Conservation (phyloP, 139 green algal species). For the Microglena sp. region DNA sequence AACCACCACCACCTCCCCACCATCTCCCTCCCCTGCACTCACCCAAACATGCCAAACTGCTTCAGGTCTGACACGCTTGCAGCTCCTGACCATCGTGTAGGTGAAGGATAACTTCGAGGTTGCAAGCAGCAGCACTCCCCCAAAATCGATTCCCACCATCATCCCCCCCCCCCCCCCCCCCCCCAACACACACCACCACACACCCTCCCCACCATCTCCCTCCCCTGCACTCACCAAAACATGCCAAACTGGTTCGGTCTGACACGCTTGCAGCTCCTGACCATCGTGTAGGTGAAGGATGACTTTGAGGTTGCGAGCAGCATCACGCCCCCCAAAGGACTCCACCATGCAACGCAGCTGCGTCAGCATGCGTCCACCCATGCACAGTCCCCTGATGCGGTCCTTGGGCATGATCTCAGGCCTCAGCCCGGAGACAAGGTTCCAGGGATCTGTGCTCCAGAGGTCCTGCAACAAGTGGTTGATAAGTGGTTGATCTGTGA, state of each 20-base stretch:
- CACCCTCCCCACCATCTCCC: background rate
- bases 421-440: background rate
- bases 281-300: conserved; percentile 24
- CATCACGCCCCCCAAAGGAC: conserved; percentile 9
- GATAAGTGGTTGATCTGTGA: background rate
- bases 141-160: background rate
- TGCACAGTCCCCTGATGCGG: conserved; percentile 14
- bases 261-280: conserved; percentile 22
- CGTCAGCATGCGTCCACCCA: conserved; percentile 18
- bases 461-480: background rate
- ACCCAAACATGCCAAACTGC: too few species aligned
- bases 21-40: too few species aligned
- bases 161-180: too few species aligned
- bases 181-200: background rate
- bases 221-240: background rate
- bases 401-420: conserved; percentile 3
- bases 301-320: conserved; percentile 12
- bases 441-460: conserved; percentile 6
- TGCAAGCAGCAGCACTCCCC: background rate
- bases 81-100: too few species aligned
- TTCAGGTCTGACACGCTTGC: too few species aligned
- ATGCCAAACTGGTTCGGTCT: conserved; percentile 11
- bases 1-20: too few species aligned
- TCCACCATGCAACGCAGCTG: conserved; percentile 15
- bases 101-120: background rate